Base-by-base conservation (phyloP, 2,329 filamentous ascomycete species). In the Aureobasidium melanogenum region DNA sequence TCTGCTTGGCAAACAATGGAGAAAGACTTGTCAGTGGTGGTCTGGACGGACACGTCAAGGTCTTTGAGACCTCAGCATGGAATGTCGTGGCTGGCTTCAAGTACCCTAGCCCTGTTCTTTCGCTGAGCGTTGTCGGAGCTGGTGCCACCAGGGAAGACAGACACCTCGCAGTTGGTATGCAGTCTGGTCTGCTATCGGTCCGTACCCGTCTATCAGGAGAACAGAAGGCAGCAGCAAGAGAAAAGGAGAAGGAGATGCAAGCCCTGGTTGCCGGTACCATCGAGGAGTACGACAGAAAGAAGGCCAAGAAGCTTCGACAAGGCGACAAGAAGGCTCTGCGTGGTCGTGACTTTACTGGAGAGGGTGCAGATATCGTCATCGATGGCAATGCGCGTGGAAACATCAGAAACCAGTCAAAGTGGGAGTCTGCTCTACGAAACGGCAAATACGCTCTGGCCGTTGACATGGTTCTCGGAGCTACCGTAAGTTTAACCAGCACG, bases 31-130 rank as follows among this genome's bases (percentile, higher is more conserved):
- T 99, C 59, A 92, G 88, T 66, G 94, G 91, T 74, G 91, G 88
- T 22, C 81, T 99, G 48, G 94, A 99, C 73, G 95, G 94, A 10
- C 94, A 97, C 75, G 87, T 97, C 77, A 99, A 99, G 77, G 85
- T 99, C 41, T 97, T 96, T 69, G 93, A 97, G 76, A 97, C 92
- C 1, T 87, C 86, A 0, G 87, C 85, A 55, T 99, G 94, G 94
- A 96, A 97, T 71, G 89, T 97, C 8, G 92, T 97, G n/a, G 88
- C 90, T 41, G 93, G 90, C 56, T 85, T 88, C 63, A 99, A 97
- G 76, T 99, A 97, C 75, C 87, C 91, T 5, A 89, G 91, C 1
- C 94, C 94, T 1, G 88, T 99, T 62, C 84, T 99, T 14, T 89
- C 91, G 10, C 82, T 97, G 63, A 84, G 83, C 63, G 88, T 96